Evolutionary conservation across 208 protist species (phyloP).

Genomic region (Trypanosoma platydactyli): DNA sequence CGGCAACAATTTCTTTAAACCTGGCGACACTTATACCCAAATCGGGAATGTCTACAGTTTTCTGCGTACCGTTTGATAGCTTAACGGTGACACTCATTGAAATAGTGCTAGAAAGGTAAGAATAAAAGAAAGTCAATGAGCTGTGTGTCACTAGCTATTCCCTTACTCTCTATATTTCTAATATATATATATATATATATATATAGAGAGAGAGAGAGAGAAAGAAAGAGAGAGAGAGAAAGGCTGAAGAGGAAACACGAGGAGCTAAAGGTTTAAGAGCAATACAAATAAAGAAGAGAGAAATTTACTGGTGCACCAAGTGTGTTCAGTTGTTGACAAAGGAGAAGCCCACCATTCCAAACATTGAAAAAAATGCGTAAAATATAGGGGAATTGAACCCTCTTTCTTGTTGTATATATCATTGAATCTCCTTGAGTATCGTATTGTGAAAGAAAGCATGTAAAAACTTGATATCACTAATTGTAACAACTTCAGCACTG

Average conservation of each 20-base stretch:
- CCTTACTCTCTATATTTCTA: too few species aligned
- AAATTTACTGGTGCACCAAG: neutral
- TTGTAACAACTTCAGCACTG: constrained; percentile 48
- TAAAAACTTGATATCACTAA: constrained; percentile 87
- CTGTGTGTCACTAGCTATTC: too few species aligned
- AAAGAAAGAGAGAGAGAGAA: neutral
- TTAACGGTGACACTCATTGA: constrained; percentile 81
- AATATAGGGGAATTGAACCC: neutral
- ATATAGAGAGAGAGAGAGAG: constrained; percentile 13
- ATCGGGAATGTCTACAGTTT: constrained; percentile 69
- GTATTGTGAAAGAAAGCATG: constrained; percentile 89
- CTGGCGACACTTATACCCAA: constrained; percentile 68
- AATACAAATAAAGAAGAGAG: constrained; percentile 23
- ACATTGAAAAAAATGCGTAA: neutral
- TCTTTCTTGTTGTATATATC: constrained; percentile 1
- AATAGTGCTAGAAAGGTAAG: constrained; percentile 14
- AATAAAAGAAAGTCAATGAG: constrained; percentile 7
- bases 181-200: constrained; percentile 19
- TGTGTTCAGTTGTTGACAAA: too few species aligned
- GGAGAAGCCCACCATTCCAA: too few species aligned
- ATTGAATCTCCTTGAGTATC: constrained; percentile 77
- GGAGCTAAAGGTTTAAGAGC: constrained; percentile 6
- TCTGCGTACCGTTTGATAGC: constrained; percentile 72
- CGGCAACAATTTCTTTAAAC: constrained; percentile 62
- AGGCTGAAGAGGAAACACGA: constrained; percentile 7